Percentiles rank a stretch among this genome's conserved stretches.
These are phyloP conservation scores for Fimicolochytrium jonesii DNA, from an alignment of 192 early-diverging fungal genomes.

Conservation along the genomic window DNA sequence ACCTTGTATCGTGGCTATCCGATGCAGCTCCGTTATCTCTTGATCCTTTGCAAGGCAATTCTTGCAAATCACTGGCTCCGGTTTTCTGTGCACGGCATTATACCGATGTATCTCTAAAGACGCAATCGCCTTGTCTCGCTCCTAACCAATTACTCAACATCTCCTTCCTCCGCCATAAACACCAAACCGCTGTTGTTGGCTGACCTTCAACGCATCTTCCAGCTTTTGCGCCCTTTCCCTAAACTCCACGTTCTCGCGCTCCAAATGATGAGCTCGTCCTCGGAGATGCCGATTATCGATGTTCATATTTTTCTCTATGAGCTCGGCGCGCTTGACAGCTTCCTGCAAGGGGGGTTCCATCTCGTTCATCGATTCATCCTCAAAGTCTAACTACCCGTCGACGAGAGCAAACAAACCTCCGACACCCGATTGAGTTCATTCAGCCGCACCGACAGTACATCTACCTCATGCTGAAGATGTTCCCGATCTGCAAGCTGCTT, in stretches of 20 bases:
- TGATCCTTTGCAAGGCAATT: slow-evolving; percentile 40
- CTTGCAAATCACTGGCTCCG: slow-evolving; percentile 43
- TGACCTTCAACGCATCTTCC: slow-evolving; percentile 40
- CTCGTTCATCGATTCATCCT: no score
- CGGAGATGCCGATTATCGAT: slow-evolving; percentile 46
- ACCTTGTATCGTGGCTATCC: slow-evolving; percentile 30
- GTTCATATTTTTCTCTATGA: slow-evolving; percentile 48
- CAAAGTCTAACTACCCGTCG: no score
- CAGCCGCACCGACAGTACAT: slow-evolving; percentile 16
- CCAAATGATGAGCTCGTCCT: slow-evolving; percentile 38
- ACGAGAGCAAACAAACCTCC: slow-evolving; percentile 21
- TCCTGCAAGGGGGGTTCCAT: slow-evolving; percentile 35
- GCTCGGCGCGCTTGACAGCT: slow-evolving; percentile 28
- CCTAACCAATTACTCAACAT: no score
- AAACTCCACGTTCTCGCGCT: slow-evolving; percentile 38
- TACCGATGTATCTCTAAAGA: slow-evolving; percentile 57
- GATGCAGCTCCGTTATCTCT: slow-evolving; percentile 34
- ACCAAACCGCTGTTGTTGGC: not conserved
- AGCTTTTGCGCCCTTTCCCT: slow-evolving; percentile 33
- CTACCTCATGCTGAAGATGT: slow-evolving; percentile 23
- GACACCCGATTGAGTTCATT: slow-evolving; percentile 19
- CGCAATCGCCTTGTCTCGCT: slow-evolving; percentile 54
- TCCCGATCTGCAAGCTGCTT: slow-evolving; percentile 34
- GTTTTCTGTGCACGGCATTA: slow-evolving; percentile 55
- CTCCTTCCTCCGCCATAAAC: no score